Evolutionary conservation across 148 eudicot genomes (phyloP).

Genomic region (Camellia japonica): DNA sequence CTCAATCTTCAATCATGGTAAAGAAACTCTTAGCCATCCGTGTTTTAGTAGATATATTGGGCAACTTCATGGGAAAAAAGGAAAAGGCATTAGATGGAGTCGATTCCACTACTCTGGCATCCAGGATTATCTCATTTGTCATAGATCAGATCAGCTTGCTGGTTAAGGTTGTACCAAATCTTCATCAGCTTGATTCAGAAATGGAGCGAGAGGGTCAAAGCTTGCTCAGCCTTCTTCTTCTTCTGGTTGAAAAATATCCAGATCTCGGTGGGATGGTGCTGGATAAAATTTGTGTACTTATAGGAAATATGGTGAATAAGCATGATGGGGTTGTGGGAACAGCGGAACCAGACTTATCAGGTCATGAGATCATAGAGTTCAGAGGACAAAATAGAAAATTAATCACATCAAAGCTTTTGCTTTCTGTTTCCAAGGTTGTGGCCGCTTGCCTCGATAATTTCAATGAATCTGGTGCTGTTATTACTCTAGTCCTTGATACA

Average conservation of each 20-base stretch:
- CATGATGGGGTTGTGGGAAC: slow-evolving; percentile 20
- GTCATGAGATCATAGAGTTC: slow-evolving; percentile 29
- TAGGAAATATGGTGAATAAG: slow-evolving; percentile 33
- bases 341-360: slow-evolving; percentile 23
- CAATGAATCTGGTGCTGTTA: slow-evolving; percentile 29
- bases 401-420: slow-evolving; percentile 33
- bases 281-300: slow-evolving; percentile 34
- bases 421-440: slow-evolving; percentile 39
- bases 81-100: slow-evolving; percentile 30
- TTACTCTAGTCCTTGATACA: slow-evolving; percentile 31
- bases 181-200: slow-evolving; percentile 28
- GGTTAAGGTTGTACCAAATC: slow-evolving; percentile 26
- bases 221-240: slow-evolving; percentile 43
- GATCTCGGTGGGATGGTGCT: slow-evolving; percentile 43
- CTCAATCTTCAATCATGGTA: slow-evolving; percentile 41
- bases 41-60: slow-evolving; percentile 45
- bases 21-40: slow-evolving; percentile 52
- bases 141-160: slow-evolving; percentile 42
- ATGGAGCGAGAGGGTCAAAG: slow-evolving; percentile 41
- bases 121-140: slow-evolving; percentile 40
- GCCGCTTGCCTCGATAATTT: slow-evolving; percentile 44
- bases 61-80: slow-evolving; percentile 37
- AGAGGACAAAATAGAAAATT: slow-evolving; percentile 22
- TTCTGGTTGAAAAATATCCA: slow-evolving; percentile 40
- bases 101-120: slow-evolving; percentile 30